These are phyloP conservation scores for Penicillium nordicum DNA, from an alignment of 2,329 filamentous ascomycete species.

Conservation along the genomic window DNA sequence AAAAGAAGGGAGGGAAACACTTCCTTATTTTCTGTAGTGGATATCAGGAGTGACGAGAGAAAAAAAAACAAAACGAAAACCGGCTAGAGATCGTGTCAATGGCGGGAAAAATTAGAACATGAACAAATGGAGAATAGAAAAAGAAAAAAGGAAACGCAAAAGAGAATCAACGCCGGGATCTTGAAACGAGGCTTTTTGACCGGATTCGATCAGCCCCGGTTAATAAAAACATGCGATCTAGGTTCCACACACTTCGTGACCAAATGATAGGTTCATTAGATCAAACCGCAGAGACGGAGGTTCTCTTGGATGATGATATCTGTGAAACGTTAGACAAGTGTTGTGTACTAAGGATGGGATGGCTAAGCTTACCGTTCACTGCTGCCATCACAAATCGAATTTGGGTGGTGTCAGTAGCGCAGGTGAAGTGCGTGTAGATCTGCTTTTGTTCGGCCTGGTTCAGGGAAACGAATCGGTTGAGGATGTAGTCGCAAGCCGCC, in stretches of 20 bases:
- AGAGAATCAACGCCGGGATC: conserved; percentile 25
- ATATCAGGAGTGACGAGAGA: conserved; percentile 25
- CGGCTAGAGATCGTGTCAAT: conserved; percentile 31
- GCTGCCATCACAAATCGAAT: conserved; percentile 99
- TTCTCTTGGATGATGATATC: conserved; percentile 99
- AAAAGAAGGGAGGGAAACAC: conserved; percentile 21
- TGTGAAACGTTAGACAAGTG: conserved; percentile 37
- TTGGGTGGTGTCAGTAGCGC: conserved; percentile 96
- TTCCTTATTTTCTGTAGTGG: conserved; percentile 23
- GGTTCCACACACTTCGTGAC: conserved; percentile 28
- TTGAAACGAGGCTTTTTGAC: conserved; percentile 25
- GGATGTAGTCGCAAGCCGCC: conserved; percentile 95
- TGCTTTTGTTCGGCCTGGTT: conserved; percentile 99
- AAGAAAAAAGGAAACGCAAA: conserved; percentile 14
- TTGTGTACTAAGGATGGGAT: conserved; percentile 3
- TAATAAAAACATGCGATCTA: conserved; percentile 35
- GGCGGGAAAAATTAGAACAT: conserved; percentile 30
- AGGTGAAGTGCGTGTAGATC: conserved; percentile 99
- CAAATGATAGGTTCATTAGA: conserved; percentile 58
- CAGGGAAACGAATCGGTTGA: conserved; percentile 95
- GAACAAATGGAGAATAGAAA: conserved; percentile 25
- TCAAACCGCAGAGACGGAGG: conserved; percentile 91
- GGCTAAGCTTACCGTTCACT: conserved; percentile 74
- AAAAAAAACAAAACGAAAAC: conserved; percentile 20
- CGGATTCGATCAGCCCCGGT: conserved; percentile 25